phyloP scores from a whole-genome alignment of 164 flowering plant genomes.

The Hamamelis virginiana region DNA sequence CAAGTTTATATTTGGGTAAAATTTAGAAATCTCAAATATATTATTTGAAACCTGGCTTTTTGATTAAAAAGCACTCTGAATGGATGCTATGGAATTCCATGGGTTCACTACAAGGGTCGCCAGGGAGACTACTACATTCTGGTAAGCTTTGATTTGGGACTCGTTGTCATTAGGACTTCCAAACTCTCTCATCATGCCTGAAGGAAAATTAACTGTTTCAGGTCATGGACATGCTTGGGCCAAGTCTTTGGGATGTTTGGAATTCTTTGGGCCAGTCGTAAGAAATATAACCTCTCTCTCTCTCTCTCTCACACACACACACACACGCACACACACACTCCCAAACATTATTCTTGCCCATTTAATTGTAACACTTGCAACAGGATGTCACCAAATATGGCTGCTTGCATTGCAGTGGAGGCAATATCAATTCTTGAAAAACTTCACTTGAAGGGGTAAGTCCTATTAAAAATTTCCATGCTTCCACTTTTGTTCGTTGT shows the following conservation, averaged over 20 bases:
- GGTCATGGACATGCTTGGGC: conserved; percentile 97
- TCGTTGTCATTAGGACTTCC: background rate
- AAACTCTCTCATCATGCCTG: conserved; percentile 8
- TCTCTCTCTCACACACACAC: background rate
- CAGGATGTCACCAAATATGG: conserved; percentile 89
- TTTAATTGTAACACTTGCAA: conserved; percentile 17
- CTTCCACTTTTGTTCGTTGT: background rate
- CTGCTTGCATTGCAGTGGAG: conserved; percentile 93
- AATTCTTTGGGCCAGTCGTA: conserved; percentile 80
- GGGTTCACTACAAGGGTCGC: conserved; percentile 82
- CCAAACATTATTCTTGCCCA: background rate
- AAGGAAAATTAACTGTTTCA: conserved; percentile 28
- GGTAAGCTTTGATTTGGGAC: conserved; percentile 41
- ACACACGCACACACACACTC: background rate
- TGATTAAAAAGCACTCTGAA: conserved; percentile 50
- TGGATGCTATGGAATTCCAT: conserved; percentile 83
- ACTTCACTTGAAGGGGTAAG: conserved; percentile 83
- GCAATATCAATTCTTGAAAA: conserved; percentile 92
- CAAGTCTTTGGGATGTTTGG: conserved; percentile 97
- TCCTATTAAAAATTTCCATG: background rate
- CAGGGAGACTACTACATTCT: conserved; percentile 86
- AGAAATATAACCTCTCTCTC: conserved; percentile 21
- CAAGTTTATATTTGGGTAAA: background rate
- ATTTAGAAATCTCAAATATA: background rate
- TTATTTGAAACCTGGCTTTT: conserved; percentile 8